phyloP scores from a whole-genome alignment of 768 basidiomycete species.

The Tephrocybe sp. region DNA sequence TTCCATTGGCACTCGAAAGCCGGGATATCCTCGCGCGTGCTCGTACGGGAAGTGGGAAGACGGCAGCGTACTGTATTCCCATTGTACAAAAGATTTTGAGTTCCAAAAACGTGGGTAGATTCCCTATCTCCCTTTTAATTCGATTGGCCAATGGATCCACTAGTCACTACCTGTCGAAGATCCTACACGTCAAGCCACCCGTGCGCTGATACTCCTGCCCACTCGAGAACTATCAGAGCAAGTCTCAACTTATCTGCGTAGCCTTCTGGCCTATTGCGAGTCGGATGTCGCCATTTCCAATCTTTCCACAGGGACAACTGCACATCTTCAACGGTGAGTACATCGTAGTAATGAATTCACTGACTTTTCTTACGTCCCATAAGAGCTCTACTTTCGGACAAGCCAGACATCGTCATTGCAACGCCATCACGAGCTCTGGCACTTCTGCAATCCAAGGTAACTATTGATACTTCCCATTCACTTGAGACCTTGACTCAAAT shows the following conservation, averaged over 20 bases:
- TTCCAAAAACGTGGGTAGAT: conserved; percentile 69
- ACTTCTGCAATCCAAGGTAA: conserved; percentile 67
- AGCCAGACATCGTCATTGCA: conserved; percentile 77
- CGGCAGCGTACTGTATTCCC: conserved; percentile 93
- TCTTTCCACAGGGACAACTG: conserved; percentile 67
- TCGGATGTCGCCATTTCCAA: conserved; percentile 72
- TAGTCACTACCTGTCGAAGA: conserved; percentile 42
- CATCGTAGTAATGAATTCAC: neutral
- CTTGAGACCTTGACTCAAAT: neutral
- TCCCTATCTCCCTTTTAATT: conserved; percentile 5
- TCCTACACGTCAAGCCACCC: conserved; percentile 54
- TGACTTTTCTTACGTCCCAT: neutral
- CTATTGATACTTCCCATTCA: neutral
- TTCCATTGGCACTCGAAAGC: conserved; percentile 88
- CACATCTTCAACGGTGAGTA: conserved; percentile 60
- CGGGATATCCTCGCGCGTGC: conserved; percentile 92
- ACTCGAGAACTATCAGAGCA: conserved; percentile 94
- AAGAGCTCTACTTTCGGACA: conserved; percentile 47
- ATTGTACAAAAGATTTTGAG: conserved; percentile 84
- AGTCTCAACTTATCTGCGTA: conserved; percentile 67
- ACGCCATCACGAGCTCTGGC: conserved; percentile 74
- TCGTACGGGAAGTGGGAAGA: conserved; percentile 96
- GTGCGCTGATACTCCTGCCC: conserved; percentile 81
- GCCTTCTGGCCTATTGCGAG: conserved; percentile 76
- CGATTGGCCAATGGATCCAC: conserved; percentile 4